Evolutionary conservation across 352 stramenopile genomes (phyloP).

Genomic region (Phytophthora pistaciae): DNA sequence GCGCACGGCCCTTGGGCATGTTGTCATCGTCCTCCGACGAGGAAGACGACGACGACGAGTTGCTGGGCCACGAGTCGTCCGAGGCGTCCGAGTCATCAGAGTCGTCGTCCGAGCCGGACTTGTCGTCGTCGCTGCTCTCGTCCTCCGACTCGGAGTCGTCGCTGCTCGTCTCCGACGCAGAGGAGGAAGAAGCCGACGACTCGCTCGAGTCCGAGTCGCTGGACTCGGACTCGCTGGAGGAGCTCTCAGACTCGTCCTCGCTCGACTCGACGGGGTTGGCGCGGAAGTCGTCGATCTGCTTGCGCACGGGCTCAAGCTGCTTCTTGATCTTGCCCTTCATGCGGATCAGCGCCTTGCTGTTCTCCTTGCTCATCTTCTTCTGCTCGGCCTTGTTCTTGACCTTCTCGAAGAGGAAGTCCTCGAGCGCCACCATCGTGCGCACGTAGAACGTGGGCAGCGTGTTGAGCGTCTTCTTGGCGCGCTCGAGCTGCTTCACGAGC

Average conservation of each 20-base stretch:
- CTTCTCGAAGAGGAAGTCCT: slow-evolving; percentile 93
- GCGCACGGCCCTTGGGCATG: slow-evolving; percentile 95
- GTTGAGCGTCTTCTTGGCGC: slow-evolving; percentile 87
- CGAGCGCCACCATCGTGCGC: slow-evolving; percentile 92
- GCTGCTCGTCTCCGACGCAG: slow-evolving; percentile 21
- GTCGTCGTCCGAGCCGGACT: slow-evolving; percentile 49
- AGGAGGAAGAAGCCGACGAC: slow-evolving; percentile 22
- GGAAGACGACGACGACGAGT: slow-evolving; percentile 67
- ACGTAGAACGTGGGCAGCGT: slow-evolving; percentile 94
- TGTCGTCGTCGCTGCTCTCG: slow-evolving; percentile 17
- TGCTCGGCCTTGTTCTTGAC: slow-evolving; percentile 97
- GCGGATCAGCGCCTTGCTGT: slow-evolving; percentile 96
- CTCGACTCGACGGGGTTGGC: slow-evolving; percentile 89
- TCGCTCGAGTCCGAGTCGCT: slow-evolving; percentile 23
- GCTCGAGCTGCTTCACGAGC: slow-evolving; percentile 93
- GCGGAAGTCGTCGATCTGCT: slow-evolving; percentile 92
- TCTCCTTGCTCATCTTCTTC: slow-evolving; percentile 98
- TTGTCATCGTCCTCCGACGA: slow-evolving; percentile 83
- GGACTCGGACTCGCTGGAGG: slow-evolving; percentile 24
- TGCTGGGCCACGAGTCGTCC: slow-evolving; percentile 60
- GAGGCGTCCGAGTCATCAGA: slow-evolving; percentile 60
- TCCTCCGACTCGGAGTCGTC: slow-evolving; percentile 34
- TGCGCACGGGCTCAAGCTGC: slow-evolving; percentile 93
- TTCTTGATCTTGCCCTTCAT: slow-evolving; percentile 99
- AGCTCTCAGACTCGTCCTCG: slow-evolving; percentile 64